Evolutionary conservation across 768 basidiomycete species (phyloP), one percentile per base, ranked within the genome.

Genomic region (Strobilomyces dryophilus): DNA sequence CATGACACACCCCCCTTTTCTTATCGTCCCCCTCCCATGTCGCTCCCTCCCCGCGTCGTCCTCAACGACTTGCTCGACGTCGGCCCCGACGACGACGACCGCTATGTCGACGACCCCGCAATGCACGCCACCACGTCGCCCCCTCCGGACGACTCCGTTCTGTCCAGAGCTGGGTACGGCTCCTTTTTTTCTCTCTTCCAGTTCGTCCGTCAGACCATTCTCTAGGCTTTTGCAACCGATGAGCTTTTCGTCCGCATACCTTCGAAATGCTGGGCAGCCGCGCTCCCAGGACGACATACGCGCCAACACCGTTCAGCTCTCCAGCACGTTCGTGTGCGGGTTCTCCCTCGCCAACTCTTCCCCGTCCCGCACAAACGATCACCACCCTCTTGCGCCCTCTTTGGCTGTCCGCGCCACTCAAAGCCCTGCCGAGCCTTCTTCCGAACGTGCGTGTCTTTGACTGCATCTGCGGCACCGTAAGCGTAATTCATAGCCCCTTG

Each of bases 241-340:
- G 56, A 79, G 77, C 56, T 81, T 76, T 62, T 64, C 69, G 39
- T 63, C 62, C 49, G 45, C 62, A 49, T 56, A 69, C 55, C 15
- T 58, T 49, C 63, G 59, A 47, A 51, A 36, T 44, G 51, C 57
- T 0, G 45, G 53, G 10, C 57, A 49, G 8, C 73, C 79, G 9
- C 86, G 83, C 59, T 81, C 82, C 1, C 83, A 82, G 56, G 78
- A 78, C 57, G 74, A 77, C 27, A 91, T 90, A 54, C 81, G 89
- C 17, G 73, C 80, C 32, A 76, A 72, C 56, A 89, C 88, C 0
- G 76, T 90, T 63, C 75, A 84, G 47, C 74, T 91, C 4, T 86
- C 87, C 17, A 74, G 71, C 49, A 76, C 77, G 5, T 41, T 71
- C 51, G 67, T 77, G 15, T 64, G 71, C 7, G 64, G 52, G 29